Percentiles rank a stretch among this genome's conserved stretches.
Conservation (phyloP, 2,329 filamentous ascomycete species). For the Passalora sequoiae region DNA sequence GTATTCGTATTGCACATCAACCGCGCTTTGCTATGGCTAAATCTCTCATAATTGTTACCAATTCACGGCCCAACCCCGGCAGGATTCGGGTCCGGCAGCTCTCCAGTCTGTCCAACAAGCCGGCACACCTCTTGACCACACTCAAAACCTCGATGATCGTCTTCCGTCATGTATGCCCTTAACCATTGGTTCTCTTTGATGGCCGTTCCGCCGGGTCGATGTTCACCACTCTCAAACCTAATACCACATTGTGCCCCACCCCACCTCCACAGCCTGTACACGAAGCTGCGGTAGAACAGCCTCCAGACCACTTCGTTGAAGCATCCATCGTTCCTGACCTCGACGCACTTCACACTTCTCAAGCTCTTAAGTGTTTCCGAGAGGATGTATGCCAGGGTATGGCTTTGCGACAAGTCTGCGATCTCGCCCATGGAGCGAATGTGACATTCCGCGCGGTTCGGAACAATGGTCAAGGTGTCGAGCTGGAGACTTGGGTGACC, state of each 20-base stretch:
- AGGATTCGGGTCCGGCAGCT: constrained; percentile 18
- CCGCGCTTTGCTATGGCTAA: too few relatives aligned
- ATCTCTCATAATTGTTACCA: too few relatives aligned
- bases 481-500: constrained; percentile 29
- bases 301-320: constrained; percentile 34
- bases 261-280: constrained; percentile 34
- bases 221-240: constrained; percentile 25
- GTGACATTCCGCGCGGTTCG: constrained; percentile 29
- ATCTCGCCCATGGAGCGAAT: constrained; percentile 31
- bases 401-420: constrained; percentile 33
- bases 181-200: constrained; percentile 18
- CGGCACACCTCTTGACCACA: constrained; percentile 28
- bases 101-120: constrained; percentile 21
- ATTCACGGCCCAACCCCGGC: constrained; percentile 21
- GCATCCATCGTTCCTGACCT: constrained; percentile 31
- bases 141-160: constrained; percentile 20
- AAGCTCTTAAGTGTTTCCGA: constrained; percentile 34
- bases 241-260: constrained; percentile 30
- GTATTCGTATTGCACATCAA: too few relatives aligned
- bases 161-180: constrained; percentile 10
- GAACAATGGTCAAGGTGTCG: constrained; percentile 31
- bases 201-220: constrained; percentile 10
- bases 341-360: constrained; percentile 26
- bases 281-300: constrained; percentile 32
- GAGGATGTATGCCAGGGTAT: constrained; percentile 36